These are phyloP conservation scores for Capronia americana DNA, from an alignment of 2,329 filamentous ascomycete species.

Conservation along the genomic window DNA sequence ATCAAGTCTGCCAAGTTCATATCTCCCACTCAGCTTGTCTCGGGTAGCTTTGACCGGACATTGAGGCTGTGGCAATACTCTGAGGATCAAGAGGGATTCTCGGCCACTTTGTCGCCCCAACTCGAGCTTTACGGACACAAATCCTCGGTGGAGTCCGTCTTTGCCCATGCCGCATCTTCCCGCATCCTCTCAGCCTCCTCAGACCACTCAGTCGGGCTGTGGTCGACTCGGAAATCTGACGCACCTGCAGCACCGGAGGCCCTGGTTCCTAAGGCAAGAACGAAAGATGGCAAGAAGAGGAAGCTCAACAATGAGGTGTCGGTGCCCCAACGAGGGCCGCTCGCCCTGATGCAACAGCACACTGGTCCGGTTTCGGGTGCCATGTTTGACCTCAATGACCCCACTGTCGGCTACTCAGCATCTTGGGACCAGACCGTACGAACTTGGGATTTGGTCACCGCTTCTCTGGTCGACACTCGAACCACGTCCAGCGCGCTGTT, in stretches of 20 bases:
- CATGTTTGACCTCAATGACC: slow-evolving; percentile 82
- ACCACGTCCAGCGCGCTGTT: slow-evolving; percentile 84
- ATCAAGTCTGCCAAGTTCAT: slow-evolving; percentile 86
- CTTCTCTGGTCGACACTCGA: slow-evolving; percentile 77
- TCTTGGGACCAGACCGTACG: slow-evolving; percentile 90
- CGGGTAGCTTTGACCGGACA: slow-evolving; percentile 81
- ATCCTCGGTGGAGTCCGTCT: slow-evolving; percentile 72
- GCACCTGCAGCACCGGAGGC: slow-evolving; percentile 73
- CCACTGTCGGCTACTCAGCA: slow-evolving; percentile 87
- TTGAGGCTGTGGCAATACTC: slow-evolving; percentile 89
- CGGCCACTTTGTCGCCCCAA: slow-evolving; percentile 70
- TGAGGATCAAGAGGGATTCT: slow-evolving; percentile 67
- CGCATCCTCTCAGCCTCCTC: slow-evolving; percentile 84
- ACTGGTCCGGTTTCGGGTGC: slow-evolving; percentile 76
- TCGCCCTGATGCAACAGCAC: slow-evolving; percentile 76
- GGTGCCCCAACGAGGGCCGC: slow-evolving; percentile 74
- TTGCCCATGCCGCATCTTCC: slow-evolving; percentile 68
- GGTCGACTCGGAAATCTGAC: slow-evolving; percentile 79
- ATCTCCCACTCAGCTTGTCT: slow-evolving; percentile 77
- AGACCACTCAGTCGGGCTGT: slow-evolving; percentile 85
- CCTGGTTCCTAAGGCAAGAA: slow-evolving; percentile 70
- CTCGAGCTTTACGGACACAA: slow-evolving; percentile 86
- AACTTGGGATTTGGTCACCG: slow-evolving; percentile 88
- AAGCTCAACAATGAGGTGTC: slow-evolving; percentile 69
- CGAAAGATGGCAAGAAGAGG: slow-evolving; percentile 73